Evolutionary conservation across 805 yeast genomes (phyloP), one percentile per base, ranked within the genome.

Genomic region (Jamesozyma rosinii): DNA sequence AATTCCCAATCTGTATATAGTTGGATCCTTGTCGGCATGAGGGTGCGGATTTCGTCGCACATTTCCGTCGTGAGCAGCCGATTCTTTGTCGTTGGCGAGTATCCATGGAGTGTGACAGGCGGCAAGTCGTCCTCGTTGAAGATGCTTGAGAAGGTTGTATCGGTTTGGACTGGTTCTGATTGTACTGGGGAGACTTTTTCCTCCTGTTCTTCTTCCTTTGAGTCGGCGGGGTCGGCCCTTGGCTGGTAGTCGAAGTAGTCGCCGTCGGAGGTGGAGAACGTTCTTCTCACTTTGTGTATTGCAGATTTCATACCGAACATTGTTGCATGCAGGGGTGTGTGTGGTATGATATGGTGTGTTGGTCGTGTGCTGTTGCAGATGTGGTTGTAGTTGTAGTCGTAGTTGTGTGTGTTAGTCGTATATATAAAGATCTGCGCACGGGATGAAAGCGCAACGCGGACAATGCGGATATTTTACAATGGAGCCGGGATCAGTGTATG

Each of bases 1-100:
- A 92, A 62, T 5, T 72, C 63, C 98, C 97, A 92, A 5, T 74
- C 73, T 32, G 82, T 80, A 47, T 76, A 76, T 20, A 90, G 68
- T 59, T 87, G 96, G 33, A 84, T 67, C 38, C 97, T 69, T 4
- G 85, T 72, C 0, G 97, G 95, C 46, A 92, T 59, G 42, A 86
- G 71, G 22, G 69, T 67, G 37, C 95, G 70, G 30, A 90, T 71
- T 43, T 86, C 87, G 45, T 75, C 83, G 1, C 92, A 92, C 54
- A 90, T 65, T 40, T 76, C 83, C 0, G 51, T 40, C n/a, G 70
- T 67, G 44, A 90, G 55, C 8, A 90, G 64, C 49, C 71, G 68
- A 47, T 76, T 77, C 45, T 69, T 74, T 0, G 95, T 84, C 2
- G 69, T 58, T 0, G 67, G 53, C 22, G 68, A 65, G 58, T 84